phyloP scores from a whole-genome alignment of 768 basidiomycete species.

The Serendipita sp. region DNA sequence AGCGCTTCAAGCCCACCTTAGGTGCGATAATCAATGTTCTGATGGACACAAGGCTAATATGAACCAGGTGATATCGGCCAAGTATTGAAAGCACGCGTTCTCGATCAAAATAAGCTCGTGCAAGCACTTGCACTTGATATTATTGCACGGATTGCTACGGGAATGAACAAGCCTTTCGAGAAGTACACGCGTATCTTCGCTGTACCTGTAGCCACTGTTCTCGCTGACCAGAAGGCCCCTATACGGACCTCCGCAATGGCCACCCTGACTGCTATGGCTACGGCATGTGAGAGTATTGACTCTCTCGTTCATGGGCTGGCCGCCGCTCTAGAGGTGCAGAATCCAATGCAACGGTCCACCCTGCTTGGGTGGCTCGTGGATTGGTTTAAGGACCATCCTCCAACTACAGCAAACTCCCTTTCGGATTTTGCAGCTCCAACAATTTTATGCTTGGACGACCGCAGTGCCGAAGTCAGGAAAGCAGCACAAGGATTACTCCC shows the following conservation, averaged over 20 bases:
- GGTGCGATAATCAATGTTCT: slow-evolving; percentile 30
- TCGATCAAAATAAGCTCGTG: slow-evolving; percentile 87
- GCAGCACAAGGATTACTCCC: slow-evolving; percentile 72
- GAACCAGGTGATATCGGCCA: slow-evolving; percentile 74
- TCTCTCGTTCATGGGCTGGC: slow-evolving; percentile 62
- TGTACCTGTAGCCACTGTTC: slow-evolving; percentile 59
- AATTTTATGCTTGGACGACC: slow-evolving; percentile 75
- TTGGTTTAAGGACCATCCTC: slow-evolving; percentile 53
- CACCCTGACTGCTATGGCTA: slow-evolving; percentile 67
- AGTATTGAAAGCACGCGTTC: slow-evolving; percentile 72
- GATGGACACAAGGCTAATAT: slow-evolving; percentile 2
- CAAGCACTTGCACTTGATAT: slow-evolving; percentile 82
- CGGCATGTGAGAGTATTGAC: slow-evolving; percentile 72
- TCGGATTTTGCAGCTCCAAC: slow-evolving; percentile 45
- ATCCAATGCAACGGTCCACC: slow-evolving; percentile 73
- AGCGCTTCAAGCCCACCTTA: slow-evolving; percentile 79
- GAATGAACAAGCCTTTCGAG: slow-evolving; percentile 94
- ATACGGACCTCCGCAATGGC: slow-evolving; percentile 63
- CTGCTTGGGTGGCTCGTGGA: slow-evolving; percentile 66
- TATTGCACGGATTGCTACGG: slow-evolving; percentile 72
- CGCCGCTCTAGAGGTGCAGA: slow-evolving; percentile 65
- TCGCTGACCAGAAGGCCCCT: slow-evolving; percentile 84
- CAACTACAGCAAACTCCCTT: slow-evolving; percentile 44
- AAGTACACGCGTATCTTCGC: slow-evolving; percentile 68
- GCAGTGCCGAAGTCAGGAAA: slow-evolving; percentile 82